A percentile compares a stretch with the other conserved stretches of the same genome.
Evolutionary conservation across 2,329 filamentous ascomycete species (phyloP).

Genomic region (Coniosporium tulheliwenetii): DNA sequence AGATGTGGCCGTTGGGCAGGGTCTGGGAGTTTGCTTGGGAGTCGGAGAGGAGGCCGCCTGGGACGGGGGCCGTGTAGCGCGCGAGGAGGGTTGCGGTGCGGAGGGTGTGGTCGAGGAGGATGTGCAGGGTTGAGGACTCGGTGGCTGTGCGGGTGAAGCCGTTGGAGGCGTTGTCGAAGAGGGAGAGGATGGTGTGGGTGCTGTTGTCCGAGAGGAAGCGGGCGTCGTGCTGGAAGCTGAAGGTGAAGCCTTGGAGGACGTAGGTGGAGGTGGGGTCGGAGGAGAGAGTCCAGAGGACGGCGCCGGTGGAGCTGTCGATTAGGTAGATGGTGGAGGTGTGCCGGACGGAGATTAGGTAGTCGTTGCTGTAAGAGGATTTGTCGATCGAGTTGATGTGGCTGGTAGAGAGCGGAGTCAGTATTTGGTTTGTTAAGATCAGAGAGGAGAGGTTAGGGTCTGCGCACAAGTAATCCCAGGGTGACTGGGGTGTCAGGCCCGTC

Average conservation of each 20-base stretch:
- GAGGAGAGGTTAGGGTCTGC: neutral
- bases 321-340: constrained; percentile 31
- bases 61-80: neutral
- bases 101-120: constrained; percentile 9
- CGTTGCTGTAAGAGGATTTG: constrained; percentile 28
- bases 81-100: neutral
- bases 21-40: constrained; percentile 40
- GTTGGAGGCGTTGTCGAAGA: constrained; percentile 39
- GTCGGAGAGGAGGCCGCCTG: constrained; percentile 28
- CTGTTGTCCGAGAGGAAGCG: constrained; percentile 29
- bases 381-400: constrained; percentile 39
- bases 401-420: neutral
- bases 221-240: constrained; percentile 38
- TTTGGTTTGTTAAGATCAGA: neutral
- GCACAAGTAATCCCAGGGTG: constrained; percentile 36
- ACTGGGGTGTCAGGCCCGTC: constrained; percentile 28
- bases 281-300: constrained; percentile 34
- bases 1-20: constrained; percentile 35
- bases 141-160: constrained; percentile 13
- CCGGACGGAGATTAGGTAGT: constrained; percentile 39
- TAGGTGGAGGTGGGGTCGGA: constrained; percentile 5
- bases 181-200: constrained; percentile 33
- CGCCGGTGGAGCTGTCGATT: constrained; percentile 31
- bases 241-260: constrained; percentile 23
- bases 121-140: constrained; percentile 6